phyloP scores from a whole-genome alignment of 208 protist genomes.

The Acanthamoeba sp. region DNA sequence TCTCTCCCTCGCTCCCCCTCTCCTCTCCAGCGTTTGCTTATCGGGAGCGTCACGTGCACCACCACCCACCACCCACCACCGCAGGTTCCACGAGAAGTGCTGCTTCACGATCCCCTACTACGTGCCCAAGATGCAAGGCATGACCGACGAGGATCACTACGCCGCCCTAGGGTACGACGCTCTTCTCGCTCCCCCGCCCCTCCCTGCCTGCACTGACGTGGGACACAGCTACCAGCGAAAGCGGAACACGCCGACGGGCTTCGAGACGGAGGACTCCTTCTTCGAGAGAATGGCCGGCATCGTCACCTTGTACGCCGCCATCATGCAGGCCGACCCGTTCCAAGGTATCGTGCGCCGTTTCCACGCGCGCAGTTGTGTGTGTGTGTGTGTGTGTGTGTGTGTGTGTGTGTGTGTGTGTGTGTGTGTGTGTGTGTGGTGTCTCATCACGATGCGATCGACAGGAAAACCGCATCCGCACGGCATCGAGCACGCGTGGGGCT shows the following conservation, averaged over 20 bases:
- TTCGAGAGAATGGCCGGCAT: constrained; percentile 21
- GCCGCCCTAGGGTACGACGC: too few species aligned
- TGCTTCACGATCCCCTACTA: constrained; percentile 17
- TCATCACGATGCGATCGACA: too few species aligned
- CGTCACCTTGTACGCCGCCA: not conserved
- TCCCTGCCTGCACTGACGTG: too few species aligned
- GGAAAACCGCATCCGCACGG: not conserved
- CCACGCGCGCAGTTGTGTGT: not conserved
- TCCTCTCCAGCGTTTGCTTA: not conserved
- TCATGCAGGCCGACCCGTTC: not conserved
- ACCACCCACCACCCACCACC: not conserved
- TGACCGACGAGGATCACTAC: not conserved
- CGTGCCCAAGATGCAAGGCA: too few species aligned
- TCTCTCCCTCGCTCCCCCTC: not conserved
- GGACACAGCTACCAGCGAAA: constrained; percentile 3
- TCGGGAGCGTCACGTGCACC: not conserved
- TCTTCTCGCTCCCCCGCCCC: too few species aligned
- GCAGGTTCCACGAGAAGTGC: not conserved
- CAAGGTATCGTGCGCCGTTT: not conserved
- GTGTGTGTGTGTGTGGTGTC: too few species aligned
- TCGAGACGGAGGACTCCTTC: constrained; percentile 30
- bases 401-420: too few species aligned
- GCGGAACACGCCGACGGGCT: not conserved
- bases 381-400: too few species aligned
- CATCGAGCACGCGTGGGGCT: not conserved